Base-by-base conservation (phyloP, 2,329 filamentous ascomycete species). In the Talaromyces verruculosus region DNA sequence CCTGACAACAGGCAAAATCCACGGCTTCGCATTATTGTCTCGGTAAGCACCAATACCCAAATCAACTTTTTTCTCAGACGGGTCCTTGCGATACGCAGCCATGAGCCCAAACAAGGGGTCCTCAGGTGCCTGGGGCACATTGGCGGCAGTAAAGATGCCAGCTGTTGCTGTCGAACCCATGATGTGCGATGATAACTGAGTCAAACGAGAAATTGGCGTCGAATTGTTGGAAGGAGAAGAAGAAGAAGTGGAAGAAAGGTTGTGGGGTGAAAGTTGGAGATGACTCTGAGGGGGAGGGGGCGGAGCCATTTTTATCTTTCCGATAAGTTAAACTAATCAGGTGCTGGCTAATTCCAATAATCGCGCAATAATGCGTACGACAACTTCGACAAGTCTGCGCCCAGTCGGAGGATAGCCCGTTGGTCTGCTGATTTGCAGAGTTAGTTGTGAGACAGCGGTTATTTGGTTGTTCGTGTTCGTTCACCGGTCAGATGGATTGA, bases 51-150 rank as follows among this genome's bases (percentile, higher is more conserved):
- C 95, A 82, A 98, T 87, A 77, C 95, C 93, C 80, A 99, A 81
- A 81, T 99, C 95, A 71, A 99, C 91, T 83, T 99, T 99, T 79
- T 91, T 88, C 66, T 84, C 79, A 65, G 82, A 84, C 19, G 86
- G 81, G 76, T 99, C 95, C 69, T 90, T 91, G 75, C 88, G 88
- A 84, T 89, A 99, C 68, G 92, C 93, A 69, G 90, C 88, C 87
- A 94, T 93, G 73, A 99, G 83, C 66, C 94, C 93, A 77, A 99
- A 99, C 76, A 99, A 87, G 70, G 94, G 89, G 81, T 99, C 95
- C 79, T 97, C 93, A 58, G 95, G 93, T 68, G 95, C 95, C 81
- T 94, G 90, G 73, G 93, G 91, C 67, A 97, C 92, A 70, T 85
- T 83, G 75, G 91, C 86, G 74, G 89, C 85, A 68, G 89, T 87